Evolutionary conservation across 2,329 filamentous ascomycete genomes (phyloP).

Genomic region (Xylaria sp.): DNA sequence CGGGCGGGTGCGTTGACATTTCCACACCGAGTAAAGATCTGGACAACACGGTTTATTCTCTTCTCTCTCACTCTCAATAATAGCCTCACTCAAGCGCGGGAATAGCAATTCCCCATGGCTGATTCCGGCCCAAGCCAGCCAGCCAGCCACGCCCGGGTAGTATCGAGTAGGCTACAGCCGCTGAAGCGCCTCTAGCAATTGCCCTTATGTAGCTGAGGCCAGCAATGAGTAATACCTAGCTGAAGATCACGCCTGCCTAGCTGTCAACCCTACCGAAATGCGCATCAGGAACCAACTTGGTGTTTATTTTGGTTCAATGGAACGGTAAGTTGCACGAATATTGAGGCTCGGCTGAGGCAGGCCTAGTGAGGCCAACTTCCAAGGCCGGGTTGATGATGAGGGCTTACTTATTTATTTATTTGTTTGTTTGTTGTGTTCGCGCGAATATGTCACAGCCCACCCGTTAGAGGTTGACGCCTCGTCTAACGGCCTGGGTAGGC

Average conservation of each 20-base stretch:
- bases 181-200: not conserved
- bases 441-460: too few species aligned
- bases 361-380: not conserved
- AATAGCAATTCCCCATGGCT: not conserved
- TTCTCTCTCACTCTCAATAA: not conserved
- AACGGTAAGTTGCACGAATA: not conserved
- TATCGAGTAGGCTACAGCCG: constrained; percentile 4
- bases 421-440: too few species aligned
- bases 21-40: not conserved
- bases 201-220: not conserved
- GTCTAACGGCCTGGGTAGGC: too few species aligned
- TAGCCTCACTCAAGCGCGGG: not conserved
- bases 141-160: constrained; percentile 1
- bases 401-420: not conserved
- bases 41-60: not conserved
- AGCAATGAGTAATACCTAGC: not conserved
- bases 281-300: not conserved
- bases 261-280: not conserved
- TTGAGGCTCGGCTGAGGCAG: not conserved
- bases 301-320: not conserved
- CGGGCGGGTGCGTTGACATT: not conserved
- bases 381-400: not conserved
- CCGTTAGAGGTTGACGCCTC: too few species aligned
- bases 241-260: not conserved
- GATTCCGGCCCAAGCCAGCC: not conserved